phyloP scores from a whole-genome alignment of 2,329 filamentous ascomycete species.

The Talaromyces albobiverticillius region DNA sequence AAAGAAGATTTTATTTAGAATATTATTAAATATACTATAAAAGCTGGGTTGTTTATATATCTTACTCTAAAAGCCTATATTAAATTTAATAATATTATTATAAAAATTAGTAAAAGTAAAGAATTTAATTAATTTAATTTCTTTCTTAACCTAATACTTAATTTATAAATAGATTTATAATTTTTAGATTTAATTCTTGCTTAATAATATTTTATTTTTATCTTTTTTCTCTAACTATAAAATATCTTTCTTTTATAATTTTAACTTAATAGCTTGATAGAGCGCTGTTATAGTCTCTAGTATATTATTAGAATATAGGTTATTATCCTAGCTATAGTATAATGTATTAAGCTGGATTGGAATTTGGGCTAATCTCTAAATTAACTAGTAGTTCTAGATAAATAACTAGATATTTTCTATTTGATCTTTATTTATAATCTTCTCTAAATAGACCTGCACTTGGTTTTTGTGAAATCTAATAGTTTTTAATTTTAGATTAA shows the following conservation, averaged over 20 bases:
- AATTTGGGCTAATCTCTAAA: conserved; percentile 36
- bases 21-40: too few relatives aligned
- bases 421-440: conserved; percentile 8
- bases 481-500: conserved; percentile 36
- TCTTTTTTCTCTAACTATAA: conserved; percentile 22
- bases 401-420: conserved; percentile 20
- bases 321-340: conserved; percentile 33
- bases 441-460: conserved; percentile 30
- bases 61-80: too few relatives aligned
- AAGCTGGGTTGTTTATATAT: too few relatives aligned
- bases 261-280: conserved; percentile 25
- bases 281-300: conserved; percentile 32
- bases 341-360: conserved; percentile 43
- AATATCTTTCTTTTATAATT: conserved; percentile 37
- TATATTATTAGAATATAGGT: conserved; percentile 6
- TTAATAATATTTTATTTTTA: background rate
- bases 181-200: background rate
- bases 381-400: conserved; percentile 25
- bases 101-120: conserved; percentile 33
- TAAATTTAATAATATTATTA: conserved; percentile 30
- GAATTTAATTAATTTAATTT: conserved; percentile 22
- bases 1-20: background rate
- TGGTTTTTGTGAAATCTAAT: conserved; percentile 37
- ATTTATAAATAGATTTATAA: conserved; percentile 3
- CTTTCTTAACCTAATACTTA: conserved; percentile 14